phyloP scores from a whole-genome alignment of 31 red algal species.

The Asparagopsis taxiformis region DNA sequence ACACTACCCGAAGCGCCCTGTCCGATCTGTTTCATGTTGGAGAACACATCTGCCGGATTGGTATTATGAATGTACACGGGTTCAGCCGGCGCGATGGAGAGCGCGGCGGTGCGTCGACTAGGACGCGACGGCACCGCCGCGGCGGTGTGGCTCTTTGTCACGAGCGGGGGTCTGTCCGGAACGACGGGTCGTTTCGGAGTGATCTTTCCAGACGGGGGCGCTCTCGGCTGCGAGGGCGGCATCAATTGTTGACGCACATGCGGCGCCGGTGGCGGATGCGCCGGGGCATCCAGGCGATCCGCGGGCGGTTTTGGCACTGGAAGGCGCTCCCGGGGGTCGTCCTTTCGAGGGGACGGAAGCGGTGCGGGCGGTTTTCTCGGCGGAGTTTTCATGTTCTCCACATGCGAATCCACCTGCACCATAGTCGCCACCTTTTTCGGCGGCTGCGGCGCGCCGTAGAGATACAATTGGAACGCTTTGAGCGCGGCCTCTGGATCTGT shows the following conservation, averaged over 20 bases:
- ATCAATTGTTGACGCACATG: too few species aligned
- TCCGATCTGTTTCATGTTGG: conserved; percentile 71
- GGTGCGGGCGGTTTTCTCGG: background rate
- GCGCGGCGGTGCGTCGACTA: background rate
- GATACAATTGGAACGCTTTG: conserved; percentile 54
- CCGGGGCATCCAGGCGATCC: too few species aligned
- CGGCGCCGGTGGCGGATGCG: too few species aligned
- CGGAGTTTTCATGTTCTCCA: background rate
- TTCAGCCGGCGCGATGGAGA: conserved; percentile 11
- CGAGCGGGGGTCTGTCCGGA: background rate
- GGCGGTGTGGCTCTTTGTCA: background rate
- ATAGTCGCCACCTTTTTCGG: conserved; percentile 2
- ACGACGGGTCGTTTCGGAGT: too few species aligned
- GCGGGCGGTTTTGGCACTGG: too few species aligned
- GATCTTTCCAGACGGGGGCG: too few species aligned
- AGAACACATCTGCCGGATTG: conserved; percentile 41
- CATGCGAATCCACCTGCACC: background rate
- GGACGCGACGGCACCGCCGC: background rate
- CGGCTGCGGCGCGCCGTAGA: conserved; percentile 34
- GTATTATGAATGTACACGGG: conserved; percentile 37
- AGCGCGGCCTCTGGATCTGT: conserved; percentile 57
- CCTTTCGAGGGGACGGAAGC: too few species aligned
- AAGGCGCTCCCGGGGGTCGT: too few species aligned
- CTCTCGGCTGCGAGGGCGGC: too few species aligned
- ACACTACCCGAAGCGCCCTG: conserved; percentile 89